A percentile compares a stretch with the other conserved stretches of the same genome.
Evolutionary conservation across 2,329 filamentous ascomycete species (phyloP).

Genomic region (Penicillium sp.): DNA sequence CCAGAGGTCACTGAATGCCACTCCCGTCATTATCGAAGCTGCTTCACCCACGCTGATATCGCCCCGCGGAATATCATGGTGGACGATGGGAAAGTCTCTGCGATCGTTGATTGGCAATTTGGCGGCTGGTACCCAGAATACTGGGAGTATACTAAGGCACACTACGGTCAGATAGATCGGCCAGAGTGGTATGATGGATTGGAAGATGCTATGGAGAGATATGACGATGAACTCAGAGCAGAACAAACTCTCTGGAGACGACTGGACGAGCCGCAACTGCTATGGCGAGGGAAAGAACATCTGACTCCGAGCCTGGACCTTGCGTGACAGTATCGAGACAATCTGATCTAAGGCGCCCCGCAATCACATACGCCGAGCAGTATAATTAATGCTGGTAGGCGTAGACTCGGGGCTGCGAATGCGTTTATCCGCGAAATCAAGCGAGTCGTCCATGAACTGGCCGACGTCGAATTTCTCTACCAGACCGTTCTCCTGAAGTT

Average conservation of each 20-base stretch:
- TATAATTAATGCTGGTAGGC: no score
- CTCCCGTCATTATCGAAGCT: neutral
- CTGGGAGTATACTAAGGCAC: conserved; percentile 1
- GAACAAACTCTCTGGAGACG: neutral
- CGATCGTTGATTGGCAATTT: neutral
- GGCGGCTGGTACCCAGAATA: conserved; percentile 1
- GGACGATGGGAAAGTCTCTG: neutral
- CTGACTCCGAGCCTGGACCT: neutral
- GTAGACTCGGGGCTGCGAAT: no score
- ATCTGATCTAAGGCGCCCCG: no score
- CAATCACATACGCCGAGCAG: no score
- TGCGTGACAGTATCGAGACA: no score
- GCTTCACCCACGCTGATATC: neutral
- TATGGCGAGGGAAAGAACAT: neutral
- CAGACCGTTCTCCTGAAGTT: no score
- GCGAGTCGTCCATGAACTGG: no score
- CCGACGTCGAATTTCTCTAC: no score
- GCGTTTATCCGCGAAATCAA: no score
- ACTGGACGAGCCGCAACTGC: neutral
- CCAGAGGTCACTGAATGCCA: neutral
- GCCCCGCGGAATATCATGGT: neutral
- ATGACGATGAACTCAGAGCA: neutral
- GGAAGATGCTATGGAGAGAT: neutral
- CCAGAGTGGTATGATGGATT: neutral
- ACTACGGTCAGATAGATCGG: neutral